These are phyloP conservation scores for Rhodotorula diobovata DNA, from an alignment of 768 basidiomycete genomes.

Conservation along the genomic window DNA sequence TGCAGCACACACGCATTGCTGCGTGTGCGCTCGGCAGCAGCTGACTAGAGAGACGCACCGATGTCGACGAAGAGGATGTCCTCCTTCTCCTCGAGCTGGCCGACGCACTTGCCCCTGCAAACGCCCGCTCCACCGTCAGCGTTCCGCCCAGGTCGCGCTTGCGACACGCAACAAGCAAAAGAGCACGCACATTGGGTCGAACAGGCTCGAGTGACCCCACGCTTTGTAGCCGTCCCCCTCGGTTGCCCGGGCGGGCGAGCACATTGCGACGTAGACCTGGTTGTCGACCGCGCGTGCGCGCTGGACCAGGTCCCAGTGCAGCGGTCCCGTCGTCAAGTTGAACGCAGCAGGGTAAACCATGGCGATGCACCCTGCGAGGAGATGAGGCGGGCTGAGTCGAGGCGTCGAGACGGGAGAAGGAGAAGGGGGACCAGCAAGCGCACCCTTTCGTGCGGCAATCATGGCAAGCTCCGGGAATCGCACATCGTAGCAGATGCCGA, in stretches of 20 bases:
- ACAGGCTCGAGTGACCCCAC: slow-evolving; percentile 40
- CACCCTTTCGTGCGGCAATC: slow-evolving; percentile 80
- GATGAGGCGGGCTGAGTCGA: neutral
- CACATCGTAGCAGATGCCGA: slow-evolving; percentile 95
- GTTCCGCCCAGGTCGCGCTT: neutral
- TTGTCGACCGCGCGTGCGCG: slow-evolving; percentile 90
- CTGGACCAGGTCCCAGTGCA: slow-evolving; percentile 92
- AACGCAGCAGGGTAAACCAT: slow-evolving; percentile 93
- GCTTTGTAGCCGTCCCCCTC: slow-evolving; percentile 76
- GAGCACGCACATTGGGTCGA: slow-evolving; percentile 52
- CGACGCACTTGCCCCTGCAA: slow-evolving; percentile 68
- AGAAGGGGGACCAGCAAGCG: slow-evolving; percentile 19
- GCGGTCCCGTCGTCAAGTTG: slow-evolving; percentile 88
- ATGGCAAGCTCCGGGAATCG: slow-evolving; percentile 90
- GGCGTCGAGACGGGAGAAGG: neutral
- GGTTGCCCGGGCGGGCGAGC: slow-evolving; percentile 83
- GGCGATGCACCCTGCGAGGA: slow-evolving; percentile 66
- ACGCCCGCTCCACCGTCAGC: neutral
- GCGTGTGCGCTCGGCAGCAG: too few species aligned
- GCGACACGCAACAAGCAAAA: neutral
- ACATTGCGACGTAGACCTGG: slow-evolving; percentile 93
- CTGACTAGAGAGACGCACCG: slow-evolving; percentile 56
- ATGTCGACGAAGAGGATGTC: slow-evolving; percentile 74
- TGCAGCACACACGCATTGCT: too few species aligned
- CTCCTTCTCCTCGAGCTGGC: slow-evolving; percentile 70